These are phyloP conservation scores for Exophiala alcalophila DNA, from an alignment of 2,329 filamentous ascomycete genomes.

Conservation along the genomic window DNA sequence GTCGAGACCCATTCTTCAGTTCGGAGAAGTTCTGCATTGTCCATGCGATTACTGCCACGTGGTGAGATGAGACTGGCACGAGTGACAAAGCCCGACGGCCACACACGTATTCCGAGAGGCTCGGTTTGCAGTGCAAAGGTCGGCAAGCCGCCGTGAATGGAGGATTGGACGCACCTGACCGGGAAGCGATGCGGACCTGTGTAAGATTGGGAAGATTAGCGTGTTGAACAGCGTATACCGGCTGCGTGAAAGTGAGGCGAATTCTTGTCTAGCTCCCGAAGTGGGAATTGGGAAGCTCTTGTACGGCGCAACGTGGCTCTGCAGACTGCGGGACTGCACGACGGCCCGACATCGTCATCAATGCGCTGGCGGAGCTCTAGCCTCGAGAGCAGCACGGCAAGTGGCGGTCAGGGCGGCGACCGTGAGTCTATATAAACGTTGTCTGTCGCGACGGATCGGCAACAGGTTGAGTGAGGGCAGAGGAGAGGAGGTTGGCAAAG, in stretches of 20 bases:
- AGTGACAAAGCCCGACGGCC: not conserved
- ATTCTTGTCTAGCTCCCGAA: constrained; percentile 22
- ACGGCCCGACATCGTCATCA: constrained; percentile 26
- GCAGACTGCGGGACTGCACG: too few species aligned
- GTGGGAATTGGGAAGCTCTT: constrained; percentile 10
- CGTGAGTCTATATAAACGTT: constrained; percentile 20
- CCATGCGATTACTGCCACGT: constrained; percentile 17
- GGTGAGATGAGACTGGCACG: constrained; percentile 15
- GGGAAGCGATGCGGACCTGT: constrained; percentile 11
- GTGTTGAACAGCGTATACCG: constrained; percentile 9
- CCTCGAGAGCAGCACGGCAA: constrained; percentile 17
- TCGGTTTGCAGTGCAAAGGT: too few species aligned
- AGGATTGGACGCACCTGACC: constrained; percentile 21
- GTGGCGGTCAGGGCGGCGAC: constrained; percentile 20
- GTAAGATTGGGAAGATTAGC: constrained; percentile 16
- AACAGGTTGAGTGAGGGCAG: constrained; percentile 1
- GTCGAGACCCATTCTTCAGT: too few species aligned
- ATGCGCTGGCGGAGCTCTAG: constrained; percentile 25
- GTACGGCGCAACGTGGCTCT: constrained; percentile 28
- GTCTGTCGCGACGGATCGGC: not conserved
- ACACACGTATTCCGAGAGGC: too few species aligned
- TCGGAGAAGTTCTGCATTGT: too few species aligned
- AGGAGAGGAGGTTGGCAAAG: constrained; percentile 1
- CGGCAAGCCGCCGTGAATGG: constrained; percentile 7
- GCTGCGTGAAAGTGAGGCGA: constrained; percentile 25